Evolutionary conservation across 192 early-diverging fungal genomes (phyloP).

Genomic region (Coemansia nantahalensis): DNA sequence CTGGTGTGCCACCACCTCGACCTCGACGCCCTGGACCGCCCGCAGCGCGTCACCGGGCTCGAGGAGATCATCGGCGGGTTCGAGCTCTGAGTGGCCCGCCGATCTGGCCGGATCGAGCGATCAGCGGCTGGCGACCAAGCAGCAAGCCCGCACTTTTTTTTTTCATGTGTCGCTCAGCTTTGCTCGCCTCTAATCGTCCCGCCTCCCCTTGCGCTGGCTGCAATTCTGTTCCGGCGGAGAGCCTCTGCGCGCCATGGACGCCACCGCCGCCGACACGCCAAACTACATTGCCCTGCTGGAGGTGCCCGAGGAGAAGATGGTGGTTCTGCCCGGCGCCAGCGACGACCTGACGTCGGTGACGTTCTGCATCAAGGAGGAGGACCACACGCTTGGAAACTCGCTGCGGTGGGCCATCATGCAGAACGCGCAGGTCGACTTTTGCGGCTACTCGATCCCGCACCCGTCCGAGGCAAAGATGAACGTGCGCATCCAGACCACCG

Average conservation of each 20-base stretch:
- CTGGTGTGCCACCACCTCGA: conserved; percentile 57
- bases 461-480: conserved; percentile 92
- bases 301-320: conserved; percentile 39
- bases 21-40: conserved; percentile 34
- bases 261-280: conserved; percentile 1
- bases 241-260: conserved; percentile 12
- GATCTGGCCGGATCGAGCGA: too few species aligned
- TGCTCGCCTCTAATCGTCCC: too few species aligned
- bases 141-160: neutral
- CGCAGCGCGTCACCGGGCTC: conserved; percentile 34
- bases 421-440: conserved; percentile 88
- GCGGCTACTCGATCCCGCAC: conserved; percentile 96
- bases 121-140: too few species aligned
- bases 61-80: conserved; percentile 38
- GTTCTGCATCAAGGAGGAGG: conserved; percentile 88
- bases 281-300: conserved; percentile 43
- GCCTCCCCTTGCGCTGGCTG: too few species aligned
- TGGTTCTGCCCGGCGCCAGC: conserved; percentile 56
- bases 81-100: neutral
- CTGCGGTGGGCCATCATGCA: conserved; percentile 93
- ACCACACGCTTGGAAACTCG: conserved; percentile 95
- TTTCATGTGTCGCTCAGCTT: too few species aligned
- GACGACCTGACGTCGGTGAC: conserved; percentile 77
- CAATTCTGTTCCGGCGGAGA: too few species aligned
- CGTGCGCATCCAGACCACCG: conserved; percentile 89